Conservation (phyloP, 371 early-diverging fungal species). For the Saksenaea oblongispora region DNA sequence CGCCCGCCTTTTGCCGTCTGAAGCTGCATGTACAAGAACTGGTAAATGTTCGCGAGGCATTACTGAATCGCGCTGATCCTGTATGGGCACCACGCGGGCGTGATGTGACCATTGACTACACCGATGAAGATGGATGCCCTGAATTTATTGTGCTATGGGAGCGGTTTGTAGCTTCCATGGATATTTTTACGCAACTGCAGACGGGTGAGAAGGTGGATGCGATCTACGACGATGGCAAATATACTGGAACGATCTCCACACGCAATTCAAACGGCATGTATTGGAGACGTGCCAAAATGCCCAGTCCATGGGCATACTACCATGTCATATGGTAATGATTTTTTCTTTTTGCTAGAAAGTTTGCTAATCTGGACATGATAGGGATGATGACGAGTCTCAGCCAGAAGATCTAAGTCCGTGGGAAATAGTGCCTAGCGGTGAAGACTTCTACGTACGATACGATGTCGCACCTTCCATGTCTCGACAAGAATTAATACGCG, state of each 20-base stretch:
- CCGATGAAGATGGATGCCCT: conserved; percentile 70
- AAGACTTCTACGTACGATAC: conserved; percentile 40
- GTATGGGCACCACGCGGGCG: conserved; percentile 35
- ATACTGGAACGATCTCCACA: conserved; percentile 55
- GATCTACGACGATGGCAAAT: conserved; percentile 65
- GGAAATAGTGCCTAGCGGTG: conserved; percentile 51
- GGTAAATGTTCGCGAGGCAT: conserved; percentile 25
- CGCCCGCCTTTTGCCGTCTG: conserved; percentile 68
- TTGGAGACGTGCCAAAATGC: conserved; percentile 37
- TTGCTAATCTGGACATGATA: neutral
- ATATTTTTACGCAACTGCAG: conserved; percentile 34
- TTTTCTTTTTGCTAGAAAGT: neutral
- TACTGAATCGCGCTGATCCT: conserved; percentile 27
- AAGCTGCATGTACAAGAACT: conserved; percentile 45
- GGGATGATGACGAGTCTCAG: conserved; percentile 38
- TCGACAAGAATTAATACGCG: conserved; percentile 26
- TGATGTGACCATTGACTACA: conserved; percentile 65
- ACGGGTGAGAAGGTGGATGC: conserved; percentile 64
- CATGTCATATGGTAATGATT: conserved; percentile 51
- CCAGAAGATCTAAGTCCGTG: conserved; percentile 51
- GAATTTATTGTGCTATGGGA: conserved; percentile 72
- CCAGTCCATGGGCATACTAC: conserved; percentile 57
- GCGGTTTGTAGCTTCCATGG: conserved; percentile 63
- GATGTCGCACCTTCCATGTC: conserved; percentile 19
- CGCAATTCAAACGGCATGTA: conserved; percentile 28